Conservation (phyloP, 768 basidiomycete genomes). For the Amanita muscaria region DNA sequence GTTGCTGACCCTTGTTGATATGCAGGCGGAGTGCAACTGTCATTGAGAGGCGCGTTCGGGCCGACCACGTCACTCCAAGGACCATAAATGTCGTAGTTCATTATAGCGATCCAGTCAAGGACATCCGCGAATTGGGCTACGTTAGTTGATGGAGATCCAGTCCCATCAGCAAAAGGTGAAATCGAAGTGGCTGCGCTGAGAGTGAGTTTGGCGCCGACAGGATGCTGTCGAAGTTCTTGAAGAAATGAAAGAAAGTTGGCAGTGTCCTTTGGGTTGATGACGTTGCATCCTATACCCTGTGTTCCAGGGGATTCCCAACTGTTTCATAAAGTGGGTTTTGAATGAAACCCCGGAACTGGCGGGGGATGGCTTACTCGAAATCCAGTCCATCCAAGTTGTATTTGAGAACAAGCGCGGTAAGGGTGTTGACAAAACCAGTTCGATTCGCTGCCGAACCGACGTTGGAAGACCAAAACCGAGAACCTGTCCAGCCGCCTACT, state of each 20-base stretch:
- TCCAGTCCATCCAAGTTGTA: constrained; percentile 56
- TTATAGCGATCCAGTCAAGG: constrained; percentile 44
- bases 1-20: constrained; percentile 68
- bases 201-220: constrained; percentile 46
- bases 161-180: constrained; percentile 30
- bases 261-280: constrained; percentile 50
- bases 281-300: constrained; percentile 68
- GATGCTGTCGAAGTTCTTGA: constrained; percentile 52
- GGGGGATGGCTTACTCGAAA: constrained; percentile 31
- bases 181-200: constrained; percentile 41
- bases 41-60: constrained; percentile 82
- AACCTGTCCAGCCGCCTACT: too few species aligned
- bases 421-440: constrained; percentile 35
- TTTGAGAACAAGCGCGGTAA: too few species aligned
- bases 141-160: constrained; percentile 51
- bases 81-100: constrained; percentile 71
- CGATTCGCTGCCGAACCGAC: constrained; percentile 57
- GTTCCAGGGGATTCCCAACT: constrained; percentile 86
- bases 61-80: constrained; percentile 59
- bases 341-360: not conserved
- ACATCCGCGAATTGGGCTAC: constrained; percentile 67
- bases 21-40: constrained; percentile 55
- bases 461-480: too few species aligned
- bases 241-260: constrained; percentile 77
- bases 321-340: not conserved